Base-by-base conservation (phyloP, 192 early-diverging fungal genomes). In the Endogone sp. region DNA sequence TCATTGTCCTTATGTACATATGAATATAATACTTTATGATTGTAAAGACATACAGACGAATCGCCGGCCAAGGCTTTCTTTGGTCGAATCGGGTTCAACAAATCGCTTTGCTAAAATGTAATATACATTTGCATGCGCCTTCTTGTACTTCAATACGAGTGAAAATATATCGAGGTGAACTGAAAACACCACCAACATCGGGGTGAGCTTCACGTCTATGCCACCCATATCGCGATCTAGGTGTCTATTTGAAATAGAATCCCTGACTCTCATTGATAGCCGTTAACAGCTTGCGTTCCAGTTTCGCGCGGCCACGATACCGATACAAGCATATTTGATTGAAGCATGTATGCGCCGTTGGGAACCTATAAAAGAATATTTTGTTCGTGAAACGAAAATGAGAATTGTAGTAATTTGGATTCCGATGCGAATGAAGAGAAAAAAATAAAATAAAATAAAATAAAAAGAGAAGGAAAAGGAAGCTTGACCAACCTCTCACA, bases 271-370 rank as follows among this genome's bases (percentile, higher is more conserved):
- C 93, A 4, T 67, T 82, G 60, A 96, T 89, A 2, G 96, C 95
- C 54, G 81, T 79, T 29, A 78, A 29, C 21, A 98, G 69, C 76
- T 91, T 88, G 25, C 84, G 75, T 60, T 82, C 72, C 3, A 98
- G 72, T 69, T 91, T 91, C 24, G 86, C 81, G 62, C 85, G 81
- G 13, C 79, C 76, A 4, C 83, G 66, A 71, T 98, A 97, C 66
- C 85, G 81, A 75, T 90, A 94, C 4, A 98, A 77, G 13, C 93
- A 85, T 23, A 98, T 75, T 70, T 95, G 94, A 72, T 98, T 97
- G 69, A 94, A 97, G 75, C 96, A 98, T 0, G 96, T 98, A 72
- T 95, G 96, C 4, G 96, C 94, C 32, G 90, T 86, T 2, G 96
- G 96, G 37, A 95, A 80, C 22, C 94, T 84, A 63, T 71, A 29